Percentiles rank a stretch among this genome's conserved stretches.
Conservation (phyloP, 2,329 filamentous ascomycete genomes). For the Hypoxylon sp. region DNA sequence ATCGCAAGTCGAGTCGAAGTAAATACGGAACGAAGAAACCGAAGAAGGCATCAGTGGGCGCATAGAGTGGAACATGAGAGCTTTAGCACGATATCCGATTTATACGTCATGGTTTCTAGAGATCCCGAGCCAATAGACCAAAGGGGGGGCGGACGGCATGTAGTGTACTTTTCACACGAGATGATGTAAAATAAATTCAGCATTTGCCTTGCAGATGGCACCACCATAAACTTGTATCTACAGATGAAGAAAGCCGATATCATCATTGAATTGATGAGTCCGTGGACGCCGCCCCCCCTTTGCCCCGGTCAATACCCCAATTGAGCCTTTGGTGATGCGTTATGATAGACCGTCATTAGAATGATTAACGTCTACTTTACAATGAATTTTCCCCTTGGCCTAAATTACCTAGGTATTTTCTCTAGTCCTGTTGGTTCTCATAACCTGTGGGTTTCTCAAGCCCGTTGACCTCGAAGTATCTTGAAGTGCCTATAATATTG, state of each 20-base stretch:
- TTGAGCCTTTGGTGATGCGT: conserved; percentile 32
- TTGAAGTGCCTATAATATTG: conserved; percentile 76
- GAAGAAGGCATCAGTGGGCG: conserved; percentile 78
- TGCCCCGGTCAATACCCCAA: conserved; percentile 39
- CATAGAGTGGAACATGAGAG: conserved; percentile 28
- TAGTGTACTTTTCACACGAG: conserved; percentile 43
- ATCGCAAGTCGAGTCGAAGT: conserved; percentile 85
- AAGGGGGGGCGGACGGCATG: neutral
- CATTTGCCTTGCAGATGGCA: conserved; percentile 41
- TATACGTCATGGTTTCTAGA: neutral
- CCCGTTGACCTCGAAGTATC: conserved; percentile 87
- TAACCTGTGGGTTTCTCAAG: conserved; percentile 88
- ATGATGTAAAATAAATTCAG: conserved; percentile 32
- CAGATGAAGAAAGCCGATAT: conserved; percentile 41
- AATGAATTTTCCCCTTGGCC: conserved; percentile 24
- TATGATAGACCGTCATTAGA: conserved; percentile 46
- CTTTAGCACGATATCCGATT: neutral
- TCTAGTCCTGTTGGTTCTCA: conserved; percentile 75
- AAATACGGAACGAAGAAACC: conserved; percentile 99
- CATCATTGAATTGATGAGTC: conserved; percentile 47
- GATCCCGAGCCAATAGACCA: neutral
- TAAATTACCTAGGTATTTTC: conserved; percentile 12
- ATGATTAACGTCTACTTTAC: conserved; percentile 43
- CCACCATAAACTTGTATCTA: conserved; percentile 44
- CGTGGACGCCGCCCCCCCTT: conserved; percentile 49